Base-by-base conservation (phyloP, 768 basidiomycete genomes). In the Pleurotus tuber-regium region DNA sequence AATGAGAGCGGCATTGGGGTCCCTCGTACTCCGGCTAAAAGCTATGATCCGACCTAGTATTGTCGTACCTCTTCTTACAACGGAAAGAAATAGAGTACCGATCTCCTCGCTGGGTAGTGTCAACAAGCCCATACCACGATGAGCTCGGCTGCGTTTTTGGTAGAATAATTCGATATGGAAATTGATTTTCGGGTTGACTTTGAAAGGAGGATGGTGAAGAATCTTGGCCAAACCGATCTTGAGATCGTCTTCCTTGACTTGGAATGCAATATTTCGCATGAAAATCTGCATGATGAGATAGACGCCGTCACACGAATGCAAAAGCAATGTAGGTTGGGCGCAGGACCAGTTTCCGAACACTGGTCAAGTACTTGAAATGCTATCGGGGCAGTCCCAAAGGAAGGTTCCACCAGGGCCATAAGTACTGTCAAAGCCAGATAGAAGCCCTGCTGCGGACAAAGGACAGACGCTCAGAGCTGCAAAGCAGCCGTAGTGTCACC, bases 151-250 rank as follows among this genome's bases (percentile, higher is more conserved):
- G n/a, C 46, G 12, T 16, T 25, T 12, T 19, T 26, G 46, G 29
- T 23, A 23, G 21, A 48, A 48, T 18, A 48, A 30, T 21, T 26
- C 28, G 14, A 48, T 23, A 30, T 48, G 30, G 31, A 48, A 48
- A 30, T 48, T 48, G 6, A 8, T 48, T 19, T 48, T 48, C 12
- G 6, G n/a, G 4, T 33, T 12, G 4, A 19, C n/a, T 9, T 29
- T 29, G 46, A 48, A 48, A 4, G 46, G 46, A 18, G 46, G 46
- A 19, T 31, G 46, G 30, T 48, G 46, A n/a, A 48, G n/a, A 21
- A 48, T 48, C 10, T 28, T 35, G 18, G 46, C 46, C 9, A 48
- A 31, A 21, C 29, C n/a, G 46, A 30, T 18, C 19, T 48, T 48
- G 30, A 48, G 16, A 33, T 48, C 46, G 30, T 48, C 46, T 35